These are phyloP conservation scores for Datura wrightii DNA, from an alignment of 257 asterid genomes.

Conservation along the genomic window DNA sequence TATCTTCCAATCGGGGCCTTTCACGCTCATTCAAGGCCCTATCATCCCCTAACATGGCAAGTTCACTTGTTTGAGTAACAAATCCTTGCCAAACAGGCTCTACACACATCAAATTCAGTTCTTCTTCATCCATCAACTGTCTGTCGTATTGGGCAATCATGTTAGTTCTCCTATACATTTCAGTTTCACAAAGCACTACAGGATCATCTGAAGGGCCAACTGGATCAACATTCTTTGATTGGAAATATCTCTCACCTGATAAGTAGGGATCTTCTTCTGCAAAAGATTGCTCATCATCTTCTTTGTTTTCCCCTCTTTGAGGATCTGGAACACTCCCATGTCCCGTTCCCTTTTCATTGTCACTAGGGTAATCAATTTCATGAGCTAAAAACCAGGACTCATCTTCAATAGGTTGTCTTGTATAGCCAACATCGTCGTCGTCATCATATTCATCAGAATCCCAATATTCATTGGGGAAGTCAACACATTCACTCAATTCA, in stretches of 20 bases:
- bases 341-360: slow-evolving; percentile 38
- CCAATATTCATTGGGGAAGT: slow-evolving; percentile 43
- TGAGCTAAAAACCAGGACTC: slow-evolving; percentile 47
- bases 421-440: slow-evolving; percentile 44
- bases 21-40: slow-evolving; percentile 32
- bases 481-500: slow-evolving; percentile 39
- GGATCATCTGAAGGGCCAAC: slow-evolving; percentile 37
- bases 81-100: slow-evolving; percentile 47
- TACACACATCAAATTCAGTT: slow-evolving; percentile 37
- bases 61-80: slow-evolving; percentile 40
- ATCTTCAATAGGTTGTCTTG: slow-evolving; percentile 45
- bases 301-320: slow-evolving; percentile 36
- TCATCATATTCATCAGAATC: slow-evolving; percentile 45
- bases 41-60: slow-evolving; percentile 36
- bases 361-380: slow-evolving; percentile 47
- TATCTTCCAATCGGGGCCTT: slow-evolving; percentile 34
- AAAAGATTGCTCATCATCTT: slow-evolving; percentile 43
- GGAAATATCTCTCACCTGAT: slow-evolving; percentile 38
- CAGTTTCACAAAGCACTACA: slow-evolving; percentile 33
- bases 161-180: slow-evolving; percentile 35
- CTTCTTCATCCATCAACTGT: slow-evolving; percentile 42
- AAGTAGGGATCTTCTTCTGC: slow-evolving; percentile 41
- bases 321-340: slow-evolving; percentile 43
- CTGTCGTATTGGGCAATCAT: slow-evolving; percentile 36
- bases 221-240: slow-evolving; percentile 33